phyloP scores from a whole-genome alignment of 140 eudicot species.

The Ambrosia hybrid region DNA sequence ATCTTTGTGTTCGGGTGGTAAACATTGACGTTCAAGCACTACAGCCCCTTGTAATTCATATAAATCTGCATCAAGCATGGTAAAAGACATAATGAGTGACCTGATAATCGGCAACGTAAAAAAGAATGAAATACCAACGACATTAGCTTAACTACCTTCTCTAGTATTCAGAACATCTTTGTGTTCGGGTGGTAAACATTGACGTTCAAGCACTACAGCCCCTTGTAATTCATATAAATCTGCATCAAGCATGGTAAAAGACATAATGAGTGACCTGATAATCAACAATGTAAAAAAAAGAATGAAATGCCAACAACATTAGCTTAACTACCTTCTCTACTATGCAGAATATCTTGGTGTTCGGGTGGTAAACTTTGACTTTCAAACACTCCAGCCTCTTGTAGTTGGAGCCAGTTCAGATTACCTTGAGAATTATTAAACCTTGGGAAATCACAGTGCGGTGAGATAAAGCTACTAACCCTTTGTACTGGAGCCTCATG shows the following conservation, averaged over 20 bases:
- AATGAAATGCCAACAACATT: neutral
- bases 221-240: slow-evolving; percentile 18
- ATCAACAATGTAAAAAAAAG: neutral
- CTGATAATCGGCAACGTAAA: neutral
- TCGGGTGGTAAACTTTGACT: slow-evolving; percentile 26
- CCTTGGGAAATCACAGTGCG: neutral
- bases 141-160: slow-evolving; percentile 25
- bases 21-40: slow-evolving; percentile 21
- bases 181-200: slow-evolving; percentile 20
- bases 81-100: slow-evolving; percentile 10
- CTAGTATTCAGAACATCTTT: slow-evolving; percentile 8
- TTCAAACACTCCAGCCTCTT: slow-evolving; percentile 18
- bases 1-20: slow-evolving; percentile 13
- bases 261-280: slow-evolving; percentile 5
- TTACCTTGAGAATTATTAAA: slow-evolving; percentile 5
- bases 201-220: slow-evolving; percentile 15
- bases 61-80: slow-evolving; percentile 23
- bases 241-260: slow-evolving; percentile 24
- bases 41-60: slow-evolving; percentile 18
- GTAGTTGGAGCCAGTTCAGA: slow-evolving; percentile 15
- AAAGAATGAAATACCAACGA: neutral
- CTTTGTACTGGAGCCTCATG: slow-evolving; percentile 20
- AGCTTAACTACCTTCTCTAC: slow-evolving; percentile 25
- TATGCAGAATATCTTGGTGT: neutral
- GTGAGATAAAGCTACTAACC: slow-evolving; percentile 24